Evolutionary conservation across 2,329 filamentous ascomycete species (phyloP).

Genomic region (Trichoderma endophyticum): DNA sequence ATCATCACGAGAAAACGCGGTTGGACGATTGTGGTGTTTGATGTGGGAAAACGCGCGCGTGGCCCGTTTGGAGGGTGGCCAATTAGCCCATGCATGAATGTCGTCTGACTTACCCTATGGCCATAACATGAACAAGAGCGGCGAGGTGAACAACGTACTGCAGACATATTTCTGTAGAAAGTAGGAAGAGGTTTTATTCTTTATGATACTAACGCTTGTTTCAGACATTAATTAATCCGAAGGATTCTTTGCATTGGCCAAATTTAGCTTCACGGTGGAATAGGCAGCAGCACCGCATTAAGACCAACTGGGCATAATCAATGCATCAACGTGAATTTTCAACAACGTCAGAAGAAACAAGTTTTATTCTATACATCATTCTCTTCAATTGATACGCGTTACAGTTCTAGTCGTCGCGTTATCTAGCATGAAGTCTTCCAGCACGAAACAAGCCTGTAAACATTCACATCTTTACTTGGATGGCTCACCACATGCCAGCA

Average conservation of each 20-base stretch:
- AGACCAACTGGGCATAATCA: background rate
- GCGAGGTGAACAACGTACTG: background rate
- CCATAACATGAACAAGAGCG: background rate
- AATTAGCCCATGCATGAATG: background rate
- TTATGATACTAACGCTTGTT: background rate
- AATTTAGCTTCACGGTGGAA: background rate
- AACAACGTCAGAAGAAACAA: background rate
- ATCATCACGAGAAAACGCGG: background rate
- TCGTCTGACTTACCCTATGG: background rate
- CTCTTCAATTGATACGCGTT: background rate
- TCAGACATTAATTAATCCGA: background rate
- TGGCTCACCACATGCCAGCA: conserved; percentile 7
- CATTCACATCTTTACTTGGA: conserved; percentile 13
- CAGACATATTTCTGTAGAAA: background rate
- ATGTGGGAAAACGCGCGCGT: background rate
- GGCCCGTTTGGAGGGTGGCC: background rate
- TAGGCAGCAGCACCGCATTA: background rate
- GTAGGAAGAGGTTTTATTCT: background rate
- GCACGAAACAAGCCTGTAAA: background rate
- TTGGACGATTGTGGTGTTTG: background rate
- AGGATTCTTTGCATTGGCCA: too few species aligned
- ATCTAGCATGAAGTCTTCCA: background rate
- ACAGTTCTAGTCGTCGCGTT: background rate
- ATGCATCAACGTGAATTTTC: background rate
- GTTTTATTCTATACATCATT: too few species aligned